phyloP scores from a whole-genome alignment of 164 flowering plant genomes.

The Chimonanthus praecox region DNA sequence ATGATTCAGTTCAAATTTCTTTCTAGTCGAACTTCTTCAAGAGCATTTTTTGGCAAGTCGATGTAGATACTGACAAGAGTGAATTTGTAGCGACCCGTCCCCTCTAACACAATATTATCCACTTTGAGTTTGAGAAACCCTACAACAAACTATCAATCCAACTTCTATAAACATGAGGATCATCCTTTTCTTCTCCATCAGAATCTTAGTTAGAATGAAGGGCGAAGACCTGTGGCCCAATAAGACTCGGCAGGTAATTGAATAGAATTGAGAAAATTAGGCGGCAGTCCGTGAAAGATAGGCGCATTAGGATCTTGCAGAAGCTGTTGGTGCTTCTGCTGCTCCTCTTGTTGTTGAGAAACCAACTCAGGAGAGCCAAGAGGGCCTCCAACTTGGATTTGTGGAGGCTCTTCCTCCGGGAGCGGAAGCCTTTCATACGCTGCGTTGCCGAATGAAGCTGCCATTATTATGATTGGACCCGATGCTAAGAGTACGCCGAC shows the following conservation, averaged over 20 bases:
- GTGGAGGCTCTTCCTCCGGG: conserved; percentile 44
- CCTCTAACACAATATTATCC: too few relatives aligned
- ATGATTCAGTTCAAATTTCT: conserved; percentile 6
- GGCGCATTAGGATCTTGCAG: conserved; percentile 39
- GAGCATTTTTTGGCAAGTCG: not conserved
- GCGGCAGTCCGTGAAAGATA: conserved; percentile 53
- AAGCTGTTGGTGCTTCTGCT: conserved; percentile 40
- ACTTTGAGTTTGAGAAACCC: too few relatives aligned
- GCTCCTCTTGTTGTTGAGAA: conserved; percentile 23
- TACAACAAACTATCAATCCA: too few relatives aligned
- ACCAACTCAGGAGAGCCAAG: conserved; percentile 36
- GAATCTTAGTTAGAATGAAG: conserved; percentile 38
- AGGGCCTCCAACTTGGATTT: conserved; percentile 27
- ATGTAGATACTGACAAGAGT: not conserved
- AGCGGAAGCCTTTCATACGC: conserved; percentile 84
- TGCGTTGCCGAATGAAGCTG: conserved; percentile 89
- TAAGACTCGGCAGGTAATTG: conserved; percentile 61
- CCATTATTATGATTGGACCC: conserved; percentile 86
- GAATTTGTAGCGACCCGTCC: not conserved
- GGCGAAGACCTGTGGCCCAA: conserved; percentile 49
- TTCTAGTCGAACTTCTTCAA: not conserved
- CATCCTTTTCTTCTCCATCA: not conserved
- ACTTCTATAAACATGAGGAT: too few relatives aligned
- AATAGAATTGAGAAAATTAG: conserved; percentile 51
- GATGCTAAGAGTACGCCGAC: conserved; percentile 70